phyloP scores from a whole-genome alignment of 2,329 filamentous ascomycete species.

The Beauveria bassiana region DNA sequence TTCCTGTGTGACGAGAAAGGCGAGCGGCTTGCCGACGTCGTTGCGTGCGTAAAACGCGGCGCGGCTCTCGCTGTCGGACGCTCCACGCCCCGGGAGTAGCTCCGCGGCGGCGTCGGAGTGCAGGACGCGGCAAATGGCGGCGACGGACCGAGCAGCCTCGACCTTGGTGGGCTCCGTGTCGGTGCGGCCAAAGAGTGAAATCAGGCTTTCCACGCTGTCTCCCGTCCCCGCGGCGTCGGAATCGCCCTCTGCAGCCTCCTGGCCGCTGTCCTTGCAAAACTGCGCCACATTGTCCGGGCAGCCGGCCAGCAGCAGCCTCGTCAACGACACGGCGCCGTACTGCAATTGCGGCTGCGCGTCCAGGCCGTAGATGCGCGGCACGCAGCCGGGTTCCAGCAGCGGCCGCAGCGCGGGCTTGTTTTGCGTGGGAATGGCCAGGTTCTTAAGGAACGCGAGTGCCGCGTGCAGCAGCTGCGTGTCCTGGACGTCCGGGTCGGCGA shows the following conservation, averaged over 20 bases:
- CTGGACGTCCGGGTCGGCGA: constrained; percentile 32
- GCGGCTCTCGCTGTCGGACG: constrained; percentile 19
- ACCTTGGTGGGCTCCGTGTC: constrained; percentile 47
- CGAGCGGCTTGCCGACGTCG: constrained; percentile 34
- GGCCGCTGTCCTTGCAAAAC: constrained; percentile 28
- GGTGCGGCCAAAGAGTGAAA: constrained; percentile 29
- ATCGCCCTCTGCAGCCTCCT: not conserved
- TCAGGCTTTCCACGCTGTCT: constrained; percentile 29
- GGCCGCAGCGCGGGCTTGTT: constrained; percentile 47
- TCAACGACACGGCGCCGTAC: constrained; percentile 51
- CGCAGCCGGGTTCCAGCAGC: constrained; percentile 35
- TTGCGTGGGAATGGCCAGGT: constrained; percentile 48
- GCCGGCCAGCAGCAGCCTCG: constrained; percentile 47
- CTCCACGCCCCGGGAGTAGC: constrained; percentile 19
- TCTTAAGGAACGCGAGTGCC: constrained; percentile 54
- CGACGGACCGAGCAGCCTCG: constrained; percentile 48
- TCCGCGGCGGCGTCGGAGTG: constrained; percentile 33
- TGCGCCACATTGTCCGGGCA: constrained; percentile 43
- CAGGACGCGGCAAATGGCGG: constrained; percentile 45
- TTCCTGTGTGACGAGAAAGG: constrained; percentile 46
- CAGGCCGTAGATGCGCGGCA: constrained; percentile 47
- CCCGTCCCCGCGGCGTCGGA: constrained; percentile 13
- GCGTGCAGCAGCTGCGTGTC: constrained; percentile 49
- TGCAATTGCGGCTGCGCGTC: constrained; percentile 48
- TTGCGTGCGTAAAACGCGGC: constrained; percentile 40